Conservation (phyloP, 1,139 yeast species). For the Protomyces arabidopsidicola region DNA sequence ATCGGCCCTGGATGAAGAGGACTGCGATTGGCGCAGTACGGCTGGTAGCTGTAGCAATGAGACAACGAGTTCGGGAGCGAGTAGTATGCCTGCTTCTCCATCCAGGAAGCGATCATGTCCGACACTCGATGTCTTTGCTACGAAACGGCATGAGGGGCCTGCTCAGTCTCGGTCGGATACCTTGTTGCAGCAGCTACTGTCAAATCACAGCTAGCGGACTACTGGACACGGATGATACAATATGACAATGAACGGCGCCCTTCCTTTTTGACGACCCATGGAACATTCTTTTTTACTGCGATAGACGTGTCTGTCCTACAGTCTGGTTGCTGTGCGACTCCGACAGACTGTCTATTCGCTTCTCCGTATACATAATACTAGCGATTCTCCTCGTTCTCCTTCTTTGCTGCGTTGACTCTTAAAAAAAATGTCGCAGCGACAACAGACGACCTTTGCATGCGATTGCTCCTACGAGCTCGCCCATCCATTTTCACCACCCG, state of each 20-base stretch:
- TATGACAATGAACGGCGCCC: no score
- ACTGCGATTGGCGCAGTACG: not conserved
- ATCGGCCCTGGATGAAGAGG: not conserved
- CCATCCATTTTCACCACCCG: not conserved
- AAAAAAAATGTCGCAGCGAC: not conserved
- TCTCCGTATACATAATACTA: not conserved
- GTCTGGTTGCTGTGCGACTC: no score
- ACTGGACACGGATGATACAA: no score
- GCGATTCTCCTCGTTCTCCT: not conserved
- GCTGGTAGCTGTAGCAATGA: not conserved
- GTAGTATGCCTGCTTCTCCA: not conserved
- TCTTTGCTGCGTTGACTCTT: not conserved
- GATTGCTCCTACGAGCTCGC: not conserved
- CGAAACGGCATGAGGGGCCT: not conserved
- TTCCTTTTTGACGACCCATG: no score
- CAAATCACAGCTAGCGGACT: no score
- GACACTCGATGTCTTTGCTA: not conserved
- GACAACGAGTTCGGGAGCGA: not conserved
- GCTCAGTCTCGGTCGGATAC: not conserved
- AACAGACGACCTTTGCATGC: not conserved
- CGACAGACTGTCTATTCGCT: no score
- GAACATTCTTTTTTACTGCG: no score
- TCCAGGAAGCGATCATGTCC: not conserved
- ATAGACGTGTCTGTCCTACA: no score
- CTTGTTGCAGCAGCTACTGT: not conserved